Base-by-base conservation (phyloP, 768 basidiomycete species). In the Boletellus sp. region DNA sequence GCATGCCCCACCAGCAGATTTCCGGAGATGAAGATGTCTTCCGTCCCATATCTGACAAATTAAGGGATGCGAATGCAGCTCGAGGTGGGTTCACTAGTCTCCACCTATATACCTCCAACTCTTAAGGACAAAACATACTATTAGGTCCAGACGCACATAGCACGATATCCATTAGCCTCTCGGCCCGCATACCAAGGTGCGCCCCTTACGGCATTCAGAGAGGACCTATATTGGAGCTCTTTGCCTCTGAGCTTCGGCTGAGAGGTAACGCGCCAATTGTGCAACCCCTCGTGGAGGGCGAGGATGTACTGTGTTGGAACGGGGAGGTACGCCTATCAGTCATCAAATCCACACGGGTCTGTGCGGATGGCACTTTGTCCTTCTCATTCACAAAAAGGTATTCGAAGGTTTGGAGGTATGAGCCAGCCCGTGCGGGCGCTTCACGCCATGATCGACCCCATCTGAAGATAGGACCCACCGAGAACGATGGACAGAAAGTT, bases 341-440 rank as follows among this genome's bases (percentile, higher is more conserved):
- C 19, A 8, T 43, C n/a, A 11, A 40, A 15, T 10, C 23, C 36
- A 44, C 35, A 17, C 3, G 17, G 34, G 34, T 34, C 10, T 32
- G 12, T 50, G 16, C 28, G 38, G 20, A 51, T 45, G 19, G 6
- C 28, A 42, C 35, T 17, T 16, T 12, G 26, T 45, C 36, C 37
- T 44, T 33, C 10, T n/a, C 4, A 28, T 37, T 16, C 15, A 16
- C 11, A 28, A 12, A 36, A 37, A 81, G 80, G 74, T 93, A 23
- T 94, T 94, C 55, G 84, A 88, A 55, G 91, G 91, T 6, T 59
- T 90, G n/a, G 72, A 85, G 65, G 90, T 88, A 47, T 49, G 75
- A 9, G 28, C 52, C 34, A 16, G 23, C 19, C n/a, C 6, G 1
- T 12, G 12, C 32, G n/a, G 42, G 20, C 40, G 7, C 23, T 20